Base-by-base conservation (phyloP, 345 rosid species). In the Laguncularia racemosa region DNA sequence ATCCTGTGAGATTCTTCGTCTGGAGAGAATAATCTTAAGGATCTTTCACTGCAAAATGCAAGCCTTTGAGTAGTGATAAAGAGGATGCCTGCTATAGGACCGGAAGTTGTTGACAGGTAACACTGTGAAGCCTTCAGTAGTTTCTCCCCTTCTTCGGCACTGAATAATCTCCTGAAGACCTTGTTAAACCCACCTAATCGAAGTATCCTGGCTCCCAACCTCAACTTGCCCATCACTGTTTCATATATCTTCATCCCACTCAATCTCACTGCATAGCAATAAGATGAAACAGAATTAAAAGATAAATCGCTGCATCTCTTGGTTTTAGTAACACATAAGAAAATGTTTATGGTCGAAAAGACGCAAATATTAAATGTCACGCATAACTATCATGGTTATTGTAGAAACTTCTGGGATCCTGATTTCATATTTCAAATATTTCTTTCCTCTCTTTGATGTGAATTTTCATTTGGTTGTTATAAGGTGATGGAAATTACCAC, bases 31-130 rank as follows among this genome's bases (percentile, higher is more conserved):
- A 72, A 38, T 58, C 74, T 62, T 5, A 75, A 51, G 15, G 78
- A 72, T 70, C 74, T 70, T 55, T 79, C 80, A 17, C 84, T 79
- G 61, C 78, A 70, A 50, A 70, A 79, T 44, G 80, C 76, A 16
- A 70, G 20, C 58, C 73, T 75, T 14, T 73, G 17, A 1, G 71
- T 67, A 13, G 84, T 70, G 68, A 73, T 64, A 50, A 76, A 79
- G 44, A 73, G 62, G 23, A 79, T 80, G 23, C 81, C 84, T 6
- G 78, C 78, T 17, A 75, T 70, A 0, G 84, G 80, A 43, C 81
- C 74, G 1, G 66, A 47, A 56, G 78, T 67, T 13, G 81, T 79
- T 48, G 70, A 75, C 38, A 70, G 20, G 63, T 75, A 79, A 48
- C 84, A 75, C 12, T 79, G 65, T 10, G 50, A 65, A 10, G 65